Percentiles rank a stretch among this genome's conserved stretches.
phyloP scores from a whole-genome alignment of 495 filamentous ascomycete species.

The Talaromyces ruber region DNA sequence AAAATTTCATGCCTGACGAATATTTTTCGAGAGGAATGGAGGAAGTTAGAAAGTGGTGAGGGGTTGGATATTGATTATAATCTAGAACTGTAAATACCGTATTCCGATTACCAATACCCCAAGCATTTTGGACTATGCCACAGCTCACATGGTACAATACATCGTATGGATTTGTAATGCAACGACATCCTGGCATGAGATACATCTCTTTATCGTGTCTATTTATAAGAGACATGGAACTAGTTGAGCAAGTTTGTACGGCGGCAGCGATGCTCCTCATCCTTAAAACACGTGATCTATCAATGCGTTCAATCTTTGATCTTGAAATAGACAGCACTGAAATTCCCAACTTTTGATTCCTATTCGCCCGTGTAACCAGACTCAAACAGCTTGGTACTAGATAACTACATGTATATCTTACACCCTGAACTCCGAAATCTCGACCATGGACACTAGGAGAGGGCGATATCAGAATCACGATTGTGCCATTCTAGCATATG shows the following conservation, averaged over 20 bases:
- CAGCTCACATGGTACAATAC: not conserved
- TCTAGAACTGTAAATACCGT: not conserved
- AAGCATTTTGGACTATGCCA: not conserved
- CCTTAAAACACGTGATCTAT: not conserved
- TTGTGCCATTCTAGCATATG: not conserved
- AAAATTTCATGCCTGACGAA: not conserved
- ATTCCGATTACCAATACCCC: not conserved
- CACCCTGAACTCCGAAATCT: slow-evolving; percentile 26
- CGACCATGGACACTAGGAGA: slow-evolving; percentile 9
- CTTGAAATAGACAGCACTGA: not conserved
- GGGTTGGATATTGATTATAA: not conserved
- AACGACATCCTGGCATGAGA: not conserved
- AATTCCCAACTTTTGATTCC: not conserved
- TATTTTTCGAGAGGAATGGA: not conserved
- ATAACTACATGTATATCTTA: slow-evolving; percentile 6
- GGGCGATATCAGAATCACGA: not conserved
- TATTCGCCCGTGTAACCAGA: not conserved
- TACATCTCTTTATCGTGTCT: not conserved
- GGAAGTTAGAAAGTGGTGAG: not conserved
- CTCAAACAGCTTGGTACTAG: not conserved
- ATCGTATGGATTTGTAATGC: not conserved
- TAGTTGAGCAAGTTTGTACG: not conserved
- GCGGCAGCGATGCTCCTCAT: not conserved
- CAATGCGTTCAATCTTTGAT: too few relatives aligned
- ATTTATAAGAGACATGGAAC: not conserved